Evolutionary conservation across 495 filamentous ascomycete genomes (phyloP), one percentile per base, ranked within the genome.

Genomic region (Polyplosphaeria fusca): DNA sequence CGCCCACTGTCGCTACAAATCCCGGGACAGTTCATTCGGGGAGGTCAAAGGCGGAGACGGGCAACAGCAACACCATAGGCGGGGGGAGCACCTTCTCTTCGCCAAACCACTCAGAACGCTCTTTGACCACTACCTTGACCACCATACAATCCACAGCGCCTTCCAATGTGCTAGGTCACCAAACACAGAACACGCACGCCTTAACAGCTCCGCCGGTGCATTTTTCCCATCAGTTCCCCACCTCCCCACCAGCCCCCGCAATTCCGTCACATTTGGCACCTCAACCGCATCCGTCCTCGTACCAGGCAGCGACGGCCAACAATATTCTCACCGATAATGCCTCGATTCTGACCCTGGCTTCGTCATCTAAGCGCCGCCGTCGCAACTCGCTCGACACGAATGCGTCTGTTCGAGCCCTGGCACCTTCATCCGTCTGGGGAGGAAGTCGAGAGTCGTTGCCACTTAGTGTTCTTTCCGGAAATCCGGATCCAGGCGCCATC

Each of bases 311-410:
- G 0, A 96, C 89, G 0, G 93, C 93, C 39, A 95, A 96, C 72
- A 91, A 91, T 68, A 78, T 93, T 13, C 75, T 96, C 22, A 94
- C 89, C 5, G 93, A 98, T 67, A 91, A 98, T 67, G 93, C 93
- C 0, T 96, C 91, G 16, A 92, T 97, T 53, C 80, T 98, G 23
- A 98, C 93, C 0, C 79, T 98, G n/a, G 93, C 93, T 1, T 96
- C 91, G 4, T 96, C 91, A 0, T 95, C 91, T 19, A 95, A 96
- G 69, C 82, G 86, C 24, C 86, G 89, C 40, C 86, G 93, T 18
- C 79, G 93, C 35, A 88, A 90, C 56, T 95, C 89, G 0, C 79
- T 96, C 65, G 93, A 98, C 70, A 97, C 94, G 0, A 63, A 97
- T 70, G 94, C 94, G 2, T 96, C 91, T 0, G 86, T 96, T 16